Evolutionary conservation across 192 early-diverging fungal species (phyloP).

Genomic region (Coemansia sp.): DNA sequence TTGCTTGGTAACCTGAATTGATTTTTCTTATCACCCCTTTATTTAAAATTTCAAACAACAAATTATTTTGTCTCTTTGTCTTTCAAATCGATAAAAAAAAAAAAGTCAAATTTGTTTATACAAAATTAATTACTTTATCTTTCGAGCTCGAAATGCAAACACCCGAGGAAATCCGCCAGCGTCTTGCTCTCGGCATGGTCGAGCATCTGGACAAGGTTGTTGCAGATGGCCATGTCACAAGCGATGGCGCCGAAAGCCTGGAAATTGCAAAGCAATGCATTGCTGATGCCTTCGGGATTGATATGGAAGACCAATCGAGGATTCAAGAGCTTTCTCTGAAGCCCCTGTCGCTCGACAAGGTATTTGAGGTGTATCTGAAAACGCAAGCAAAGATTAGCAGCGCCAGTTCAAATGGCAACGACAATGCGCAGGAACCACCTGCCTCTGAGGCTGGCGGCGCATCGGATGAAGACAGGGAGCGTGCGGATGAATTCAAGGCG

Average conservation of each 20-base stretch:
- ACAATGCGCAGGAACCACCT: constrained; percentile 1
- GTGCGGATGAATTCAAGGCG: constrained; percentile 88
- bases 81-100: not conserved
- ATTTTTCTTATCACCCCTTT: not conserved
- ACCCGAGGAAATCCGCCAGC: constrained; percentile 27
- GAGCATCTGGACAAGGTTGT: constrained; percentile 54
- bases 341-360: constrained; percentile 74
- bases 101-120: not conserved
- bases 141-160: constrained; percentile 11
- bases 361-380: constrained; percentile 89
- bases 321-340: constrained; percentile 75
- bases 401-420: not conserved
- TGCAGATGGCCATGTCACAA: constrained; percentile 31
- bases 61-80: not conserved
- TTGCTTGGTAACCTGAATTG: constrained; percentile 23
- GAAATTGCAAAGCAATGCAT: constrained; percentile 93
- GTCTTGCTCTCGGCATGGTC: constrained; percentile 47
- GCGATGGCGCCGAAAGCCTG: constrained; percentile 52
- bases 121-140: not conserved
- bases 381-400: constrained; percentile 71
- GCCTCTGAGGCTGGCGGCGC: constrained; percentile 12
- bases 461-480: constrained; percentile 66
- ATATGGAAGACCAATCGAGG: constrained; percentile 68
- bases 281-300: constrained; percentile 89
- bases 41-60: too few relatives aligned